Base-by-base conservation (phyloP, 768 basidiomycete genomes). In the Obba rivulosa region DNA sequence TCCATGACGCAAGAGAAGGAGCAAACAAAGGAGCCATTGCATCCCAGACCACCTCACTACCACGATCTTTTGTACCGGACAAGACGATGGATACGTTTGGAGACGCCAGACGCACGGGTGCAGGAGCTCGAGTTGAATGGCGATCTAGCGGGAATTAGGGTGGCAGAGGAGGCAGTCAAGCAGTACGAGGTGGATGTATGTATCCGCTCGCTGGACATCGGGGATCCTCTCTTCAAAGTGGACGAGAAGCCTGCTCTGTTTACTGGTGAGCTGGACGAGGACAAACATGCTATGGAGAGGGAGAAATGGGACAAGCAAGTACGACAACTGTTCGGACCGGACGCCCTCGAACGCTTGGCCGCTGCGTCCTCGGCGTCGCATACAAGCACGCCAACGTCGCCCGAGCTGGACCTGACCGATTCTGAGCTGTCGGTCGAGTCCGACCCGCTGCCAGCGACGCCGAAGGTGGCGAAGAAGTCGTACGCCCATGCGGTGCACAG, bases 391-490 rank as follows among this genome's bases (percentile, higher is more conserved):
- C 42, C 55, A 4, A 31, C 39, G n/a, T 34, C 49, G n/a, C 41
- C 57, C 9, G 58, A 54, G 21, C 47, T 72, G 40, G 74, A 75
- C 57, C 66, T 72, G 37, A 71, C 70, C 10, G 71, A 72, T 44
- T 77, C 75, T 2, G 66, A 72, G 31, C 67, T 70, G 38, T 78
- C 75, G 2, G 64, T 70, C 31, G 66, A 64, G 38, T 63, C 62
- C 3, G 66, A 66, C 5, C 68, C 72, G 5, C 68, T 68, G 51
- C 78, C 78, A n/a, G 68, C 71, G n/a, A 79, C 78, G 8, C 78
- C 79, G 11, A 73, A 72, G 43, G 67, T 68, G 23, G 46, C 52
- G 17, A 57, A 57, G 28, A 70, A 63, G 49, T 59, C 64, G 14
- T 69, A 71, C 17, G 63, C 67, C 11, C 64, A 69, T 42, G 65